Base-by-base conservation (phyloP, 345 rosid species). In the Noccaea bulbosa region DNA sequence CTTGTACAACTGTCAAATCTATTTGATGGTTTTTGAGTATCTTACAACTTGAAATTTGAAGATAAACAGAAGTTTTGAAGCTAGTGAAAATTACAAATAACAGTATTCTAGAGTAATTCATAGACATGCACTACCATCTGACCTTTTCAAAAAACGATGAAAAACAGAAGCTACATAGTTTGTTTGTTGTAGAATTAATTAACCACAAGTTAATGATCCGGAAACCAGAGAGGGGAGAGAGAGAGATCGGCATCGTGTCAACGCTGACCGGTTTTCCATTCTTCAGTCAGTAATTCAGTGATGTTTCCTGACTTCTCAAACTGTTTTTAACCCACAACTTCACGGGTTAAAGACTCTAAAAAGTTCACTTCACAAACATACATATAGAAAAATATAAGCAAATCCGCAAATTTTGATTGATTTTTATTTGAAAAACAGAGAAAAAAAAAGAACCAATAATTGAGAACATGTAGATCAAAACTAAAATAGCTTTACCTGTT, bases 281-380 rank as follows among this genome's bases (percentile, higher is more conserved):
- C 93, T 46, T 91, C 97, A n/a, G 54, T 86, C 65, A 85, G 70
- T 77, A 94, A 67, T 74, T 86, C 99, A 22, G 81, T 59, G 67
- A 94, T 58, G 52, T 97, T 94, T 83, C 99, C 99, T 2, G 95
- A 85, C 67, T 84, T 91, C 76, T 91, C 96, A 70, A 96, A 93
- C 99, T 94, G 79, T 61, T 62, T 63, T 15, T 22, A 56, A 54
- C 65, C 30, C 60, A 54, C 49, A 16, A 20, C 27, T 38, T 53
- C 70, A 30, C 52, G 34, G 9, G 14, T 53, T 47, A 44, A 44
- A 67, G 56, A 66, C 78, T 49, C 64, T 24, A 24, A 24, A 24
- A 2, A 24, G 27, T 24, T 24, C 27, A 24, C 2, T 24, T 24
- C 27, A 37, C 17, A 48, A 54, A 62, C 47, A n/a, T 4, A 47